Evolutionary conservation across 2,329 filamentous ascomycete genomes (phyloP).

Genomic region (Xylaria hypoxylon): DNA sequence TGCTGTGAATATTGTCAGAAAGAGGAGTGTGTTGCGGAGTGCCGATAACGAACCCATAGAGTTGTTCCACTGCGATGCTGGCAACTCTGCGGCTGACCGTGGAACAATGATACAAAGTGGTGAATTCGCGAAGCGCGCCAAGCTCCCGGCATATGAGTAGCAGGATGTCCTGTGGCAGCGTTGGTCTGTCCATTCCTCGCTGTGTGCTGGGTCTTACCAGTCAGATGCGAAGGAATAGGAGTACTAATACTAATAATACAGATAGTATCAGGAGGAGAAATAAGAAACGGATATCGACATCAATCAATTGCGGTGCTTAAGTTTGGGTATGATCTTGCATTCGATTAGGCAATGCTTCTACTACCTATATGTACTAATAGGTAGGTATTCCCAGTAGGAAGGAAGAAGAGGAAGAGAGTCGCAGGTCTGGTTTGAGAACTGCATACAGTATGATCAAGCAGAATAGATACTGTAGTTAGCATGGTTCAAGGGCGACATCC

Average conservation of each 20-base stretch:
- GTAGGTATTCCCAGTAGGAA: too few relatives aligned
- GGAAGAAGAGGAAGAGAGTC: too few relatives aligned
- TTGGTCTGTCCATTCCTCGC: constrained; percentile 37
- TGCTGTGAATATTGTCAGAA: constrained; percentile 51
- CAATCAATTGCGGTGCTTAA: too few relatives aligned
- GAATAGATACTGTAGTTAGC: too few relatives aligned
- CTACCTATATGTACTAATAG: too few relatives aligned
- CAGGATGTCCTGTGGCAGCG: constrained; percentile 69
- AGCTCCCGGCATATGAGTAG: constrained; percentile 71
- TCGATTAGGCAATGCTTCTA: too few relatives aligned
- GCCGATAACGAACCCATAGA: constrained; percentile 68
- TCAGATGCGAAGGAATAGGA: neutral
- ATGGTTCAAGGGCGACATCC: too few relatives aligned
- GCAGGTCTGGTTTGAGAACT: too few relatives aligned
- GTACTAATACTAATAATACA: constrained; percentile 4
- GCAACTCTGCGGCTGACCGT: constrained; percentile 67
- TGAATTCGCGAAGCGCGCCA: constrained; percentile 65
- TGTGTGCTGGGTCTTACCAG: neutral
- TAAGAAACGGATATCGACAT: too few relatives aligned
- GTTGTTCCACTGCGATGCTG: constrained; percentile 67
- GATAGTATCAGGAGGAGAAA: too few relatives aligned
- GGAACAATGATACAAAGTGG: constrained; percentile 70
- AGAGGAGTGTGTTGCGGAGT: neutral
- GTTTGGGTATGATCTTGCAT: too few relatives aligned
- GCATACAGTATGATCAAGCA: too few relatives aligned